A percentile compares a stretch with the other conserved stretches of the same genome.
These are phyloP conservation scores for Aspergillus sp. DNA, from an alignment of 2,329 filamentous ascomycete species.

Conservation along the genomic window DNA sequence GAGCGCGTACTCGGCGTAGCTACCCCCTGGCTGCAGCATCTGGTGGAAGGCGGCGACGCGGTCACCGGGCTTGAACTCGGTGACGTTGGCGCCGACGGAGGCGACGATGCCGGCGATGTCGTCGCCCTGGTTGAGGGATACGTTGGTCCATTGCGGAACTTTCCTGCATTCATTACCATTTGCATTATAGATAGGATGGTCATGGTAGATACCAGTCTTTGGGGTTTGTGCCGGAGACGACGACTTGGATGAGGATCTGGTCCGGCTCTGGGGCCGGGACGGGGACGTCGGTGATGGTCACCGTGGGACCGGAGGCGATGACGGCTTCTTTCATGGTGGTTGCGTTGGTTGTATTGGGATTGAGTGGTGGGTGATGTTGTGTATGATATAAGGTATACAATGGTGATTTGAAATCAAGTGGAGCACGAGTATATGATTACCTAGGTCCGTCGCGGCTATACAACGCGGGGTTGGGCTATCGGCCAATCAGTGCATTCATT, in stretches of 20 bases:
- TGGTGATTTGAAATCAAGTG: too few species aligned
- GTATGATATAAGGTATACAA: too few species aligned
- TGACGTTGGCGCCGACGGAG: slow-evolving; percentile 51
- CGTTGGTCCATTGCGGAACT: neutral
- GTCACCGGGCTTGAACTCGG: slow-evolving; percentile 55
- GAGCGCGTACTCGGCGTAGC: slow-evolving; percentile 57
- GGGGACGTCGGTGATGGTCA: slow-evolving; percentile 41
- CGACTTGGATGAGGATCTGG: slow-evolving; percentile 42
- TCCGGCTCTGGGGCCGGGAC: slow-evolving; percentile 39
- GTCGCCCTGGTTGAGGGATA: slow-evolving; percentile 47
- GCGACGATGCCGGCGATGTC: slow-evolving; percentile 54
- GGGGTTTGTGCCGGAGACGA: slow-evolving; percentile 45
- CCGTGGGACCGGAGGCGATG: slow-evolving; percentile 10
- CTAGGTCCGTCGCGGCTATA: too few species aligned
- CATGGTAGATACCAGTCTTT: slow-evolving; percentile 43
- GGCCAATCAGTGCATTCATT: too few species aligned
- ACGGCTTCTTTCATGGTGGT: slow-evolving; percentile 9
- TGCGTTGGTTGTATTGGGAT: neutral
- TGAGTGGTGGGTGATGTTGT: too few species aligned
- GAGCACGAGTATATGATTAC: too few species aligned
- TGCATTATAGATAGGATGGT: neutral
- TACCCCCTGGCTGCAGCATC: slow-evolving; percentile 50
- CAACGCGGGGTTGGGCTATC: too few species aligned
- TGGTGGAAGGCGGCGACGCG: slow-evolving; percentile 50
- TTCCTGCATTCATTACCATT: slow-evolving; percentile 27